A percentile compares a stretch with the other conserved stretches of the same genome.
Conservation (phyloP, 2,329 filamentous ascomycete species). For the Ophiostoma sp. region DNA sequence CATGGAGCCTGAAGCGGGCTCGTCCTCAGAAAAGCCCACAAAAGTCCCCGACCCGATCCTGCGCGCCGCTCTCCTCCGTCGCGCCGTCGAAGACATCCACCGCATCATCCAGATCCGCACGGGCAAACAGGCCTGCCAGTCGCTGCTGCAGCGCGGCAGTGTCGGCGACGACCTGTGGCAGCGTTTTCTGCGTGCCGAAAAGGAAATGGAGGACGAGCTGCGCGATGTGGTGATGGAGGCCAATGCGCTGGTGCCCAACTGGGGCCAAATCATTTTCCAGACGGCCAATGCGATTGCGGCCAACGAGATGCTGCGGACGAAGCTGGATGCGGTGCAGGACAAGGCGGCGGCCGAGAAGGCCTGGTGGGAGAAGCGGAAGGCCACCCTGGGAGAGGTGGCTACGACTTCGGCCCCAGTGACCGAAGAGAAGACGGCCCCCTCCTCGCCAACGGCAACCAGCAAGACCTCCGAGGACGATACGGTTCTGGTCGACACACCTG, state of each 20-base stretch:
- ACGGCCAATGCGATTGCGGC: slow-evolving; percentile 93
- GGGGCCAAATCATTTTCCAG: slow-evolving; percentile 96
- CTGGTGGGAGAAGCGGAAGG: slow-evolving; percentile 84
- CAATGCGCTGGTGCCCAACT: slow-evolving; percentile 82
- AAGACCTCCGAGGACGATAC: slow-evolving; percentile 68
- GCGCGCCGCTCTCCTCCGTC: slow-evolving; percentile 82
- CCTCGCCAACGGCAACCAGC: slow-evolving; percentile 26
- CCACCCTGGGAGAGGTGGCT: background rate
- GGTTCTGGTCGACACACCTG: slow-evolving; percentile 69
- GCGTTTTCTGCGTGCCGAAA: slow-evolving; percentile 85
- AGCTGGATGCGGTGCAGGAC: slow-evolving; percentile 71
- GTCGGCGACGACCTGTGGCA: slow-evolving; percentile 97
- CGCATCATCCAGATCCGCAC: slow-evolving; percentile 85
- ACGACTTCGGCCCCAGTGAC: slow-evolving; percentile 67
- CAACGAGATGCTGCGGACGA: slow-evolving; percentile 73
- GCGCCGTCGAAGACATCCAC: slow-evolving; percentile 89
- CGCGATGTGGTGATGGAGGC: slow-evolving; percentile 95
- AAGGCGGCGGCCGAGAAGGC: slow-evolving; percentile 73
- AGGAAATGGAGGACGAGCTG: slow-evolving; percentile 96
- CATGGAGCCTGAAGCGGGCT: slow-evolving; percentile 52
- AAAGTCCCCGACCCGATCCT: slow-evolving; percentile 80
- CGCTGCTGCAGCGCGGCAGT: slow-evolving; percentile 82
- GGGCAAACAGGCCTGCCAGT: slow-evolving; percentile 83
- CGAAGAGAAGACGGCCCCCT: slow-evolving; percentile 54
- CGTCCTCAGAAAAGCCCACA: slow-evolving; percentile 52